Evolutionary conservation across 805 yeast species (phyloP).

Genomic region (Komagataella kurtzmanii): DNA sequence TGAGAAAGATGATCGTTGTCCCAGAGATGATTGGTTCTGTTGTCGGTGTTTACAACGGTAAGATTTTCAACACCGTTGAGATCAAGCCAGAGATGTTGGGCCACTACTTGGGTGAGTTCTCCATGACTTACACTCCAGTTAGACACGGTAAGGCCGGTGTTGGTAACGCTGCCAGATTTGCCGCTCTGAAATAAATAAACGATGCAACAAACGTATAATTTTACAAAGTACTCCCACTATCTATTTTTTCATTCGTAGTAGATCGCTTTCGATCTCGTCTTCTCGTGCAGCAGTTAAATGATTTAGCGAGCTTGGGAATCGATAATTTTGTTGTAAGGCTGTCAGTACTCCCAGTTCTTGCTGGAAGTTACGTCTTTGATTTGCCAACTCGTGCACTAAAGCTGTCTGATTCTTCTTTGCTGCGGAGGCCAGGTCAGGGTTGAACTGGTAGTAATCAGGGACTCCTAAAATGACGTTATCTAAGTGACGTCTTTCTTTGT

Average conservation of each 20-base stretch:
- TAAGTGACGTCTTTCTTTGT: conserved; percentile 74
- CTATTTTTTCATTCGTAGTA: conserved; percentile 43
- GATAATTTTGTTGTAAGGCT: conserved; percentile 53
- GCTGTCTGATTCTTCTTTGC: conserved; percentile 10
- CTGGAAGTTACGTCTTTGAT: conserved; percentile 51
- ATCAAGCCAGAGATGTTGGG: conserved; percentile 99
- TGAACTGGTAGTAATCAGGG: conserved; percentile 26
- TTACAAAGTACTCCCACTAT: neutral
- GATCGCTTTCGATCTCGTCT: conserved; percentile 66
- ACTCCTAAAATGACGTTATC: conserved; percentile 49
- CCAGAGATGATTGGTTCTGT: conserved; percentile 99
- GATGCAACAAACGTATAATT: neutral
- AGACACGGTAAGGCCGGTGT: conserved; percentile 71
- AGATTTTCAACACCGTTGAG: conserved; percentile 98
- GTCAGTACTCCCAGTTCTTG: conserved; percentile 58
- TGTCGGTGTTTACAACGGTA: conserved; percentile 99
- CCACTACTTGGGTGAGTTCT: conserved; percentile 99
- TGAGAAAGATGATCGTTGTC: conserved; percentile 96
- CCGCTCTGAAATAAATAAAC: conserved; percentile 22
- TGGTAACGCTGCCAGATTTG: conserved; percentile 10
- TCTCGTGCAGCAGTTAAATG: conserved; percentile 46
- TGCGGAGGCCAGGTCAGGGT: conserved; percentile 11
- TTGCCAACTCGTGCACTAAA: conserved; percentile 32
- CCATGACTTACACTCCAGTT: conserved; percentile 98
- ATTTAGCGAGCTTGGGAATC: conserved; percentile 75